phyloP scores from a whole-genome alignment of 441 rosid genomes.

The Monsonia emarginata region DNA sequence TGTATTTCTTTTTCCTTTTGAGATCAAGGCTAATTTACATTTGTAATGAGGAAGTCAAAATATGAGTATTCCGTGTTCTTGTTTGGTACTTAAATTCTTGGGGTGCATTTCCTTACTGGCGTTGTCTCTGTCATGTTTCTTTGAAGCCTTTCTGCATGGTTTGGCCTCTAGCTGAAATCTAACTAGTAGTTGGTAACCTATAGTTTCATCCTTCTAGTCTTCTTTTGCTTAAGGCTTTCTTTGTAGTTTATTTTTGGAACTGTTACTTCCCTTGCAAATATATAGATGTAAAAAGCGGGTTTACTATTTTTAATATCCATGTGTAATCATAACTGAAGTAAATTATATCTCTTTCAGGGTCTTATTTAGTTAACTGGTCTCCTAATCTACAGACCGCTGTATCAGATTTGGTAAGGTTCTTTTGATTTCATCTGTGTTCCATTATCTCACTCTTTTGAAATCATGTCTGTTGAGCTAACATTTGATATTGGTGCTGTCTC shows the following conservation, averaged over 20 bases:
- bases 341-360: slow-evolving; percentile 45
- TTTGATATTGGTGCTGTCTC: slow-evolving; percentile 14
- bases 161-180: background rate
- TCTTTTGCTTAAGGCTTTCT: background rate
- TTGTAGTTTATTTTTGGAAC: background rate
- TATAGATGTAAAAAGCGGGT: background rate
- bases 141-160: background rate
- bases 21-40: no score
- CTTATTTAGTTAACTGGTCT: slow-evolving; percentile 99
- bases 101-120: background rate
- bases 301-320: background rate
- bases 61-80: background rate
- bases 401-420: slow-evolving; percentile 70
- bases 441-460: slow-evolving; percentile 11
- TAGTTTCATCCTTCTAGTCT: background rate
- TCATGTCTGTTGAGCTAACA: slow-evolving; percentile 12
- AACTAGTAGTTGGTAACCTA: background rate
- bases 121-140: no score
- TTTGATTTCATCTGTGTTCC: slow-evolving; percentile 19
- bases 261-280: slow-evolving; percentile 1
- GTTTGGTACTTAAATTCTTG: background rate
- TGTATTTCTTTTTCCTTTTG: no score
- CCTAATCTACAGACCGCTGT: slow-evolving; percentile 97
- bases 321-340: slow-evolving; percentile 5
- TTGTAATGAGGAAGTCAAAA: background rate